These are phyloP conservation scores for Russula vinacea DNA, from an alignment of 768 basidiomycete genomes.

Conservation along the genomic window DNA sequence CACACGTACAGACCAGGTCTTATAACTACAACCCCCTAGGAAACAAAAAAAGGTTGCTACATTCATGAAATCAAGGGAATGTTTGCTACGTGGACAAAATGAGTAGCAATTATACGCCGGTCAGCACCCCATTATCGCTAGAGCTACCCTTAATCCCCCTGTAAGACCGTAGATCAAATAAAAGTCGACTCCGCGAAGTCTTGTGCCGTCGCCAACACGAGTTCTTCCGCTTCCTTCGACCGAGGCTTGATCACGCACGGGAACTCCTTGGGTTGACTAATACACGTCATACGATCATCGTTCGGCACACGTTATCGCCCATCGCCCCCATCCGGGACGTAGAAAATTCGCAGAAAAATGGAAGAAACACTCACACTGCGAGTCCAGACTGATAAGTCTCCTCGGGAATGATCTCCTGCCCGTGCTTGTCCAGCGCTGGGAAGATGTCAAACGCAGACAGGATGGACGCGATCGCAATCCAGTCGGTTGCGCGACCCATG, in stretches of 20 bases:
- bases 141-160: too few species aligned
- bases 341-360: background rate
- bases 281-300: background rate
- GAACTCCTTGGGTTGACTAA: slow-evolving; percentile 14
- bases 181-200: too few species aligned
- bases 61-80: too few species aligned
- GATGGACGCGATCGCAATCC: slow-evolving; percentile 40
- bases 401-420: slow-evolving; percentile 2
- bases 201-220: slow-evolving; percentile 4
- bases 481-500: slow-evolving; percentile 39
- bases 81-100: too few species aligned
- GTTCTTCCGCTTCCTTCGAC: slow-evolving; percentile 13
- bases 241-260: slow-evolving; percentile 14
- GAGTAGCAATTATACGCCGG: too few species aligned
- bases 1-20: too few species aligned
- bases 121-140: too few species aligned
- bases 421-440: background rate
- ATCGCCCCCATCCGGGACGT: too few species aligned
- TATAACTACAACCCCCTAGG: too few species aligned
- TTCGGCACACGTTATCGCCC: background rate
- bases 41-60: too few species aligned
- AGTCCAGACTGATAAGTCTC: slow-evolving; percentile 8
- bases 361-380: slow-evolving; percentile 1
- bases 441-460: slow-evolving; percentile 41
- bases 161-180: too few species aligned